These are phyloP conservation scores for Mucor lusitanicus DNA, from an alignment of 371 early-diverging fungal genomes.

Conservation along the genomic window DNA sequence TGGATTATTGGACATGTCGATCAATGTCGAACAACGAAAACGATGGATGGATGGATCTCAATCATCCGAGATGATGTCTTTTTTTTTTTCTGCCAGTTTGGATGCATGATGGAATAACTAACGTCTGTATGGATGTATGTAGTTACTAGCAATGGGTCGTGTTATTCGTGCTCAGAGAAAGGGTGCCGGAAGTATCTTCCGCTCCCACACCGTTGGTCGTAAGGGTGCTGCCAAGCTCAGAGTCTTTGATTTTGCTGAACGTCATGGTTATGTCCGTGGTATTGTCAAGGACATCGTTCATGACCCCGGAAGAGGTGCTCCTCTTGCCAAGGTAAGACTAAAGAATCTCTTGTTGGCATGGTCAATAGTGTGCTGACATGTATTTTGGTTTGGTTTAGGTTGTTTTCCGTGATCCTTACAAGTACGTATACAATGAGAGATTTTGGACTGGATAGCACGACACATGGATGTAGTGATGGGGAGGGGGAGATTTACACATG, in stretches of 20 bases:
- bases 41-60: constrained; percentile 2
- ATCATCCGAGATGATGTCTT: neutral
- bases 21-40: neutral
- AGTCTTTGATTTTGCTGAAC: no score
- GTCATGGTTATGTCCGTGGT: no score
- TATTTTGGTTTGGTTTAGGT: no score
- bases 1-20: neutral
- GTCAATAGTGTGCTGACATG: no score
- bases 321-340: constrained; percentile 97
- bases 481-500: no score
- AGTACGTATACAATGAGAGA: no score
- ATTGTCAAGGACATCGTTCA: no score
- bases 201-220: constrained; percentile 92
- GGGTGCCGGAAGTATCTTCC: constrained; percentile 98
- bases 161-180: constrained; percentile 91
- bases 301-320: no score
- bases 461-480: no score
- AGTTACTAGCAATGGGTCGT: constrained; percentile 58
- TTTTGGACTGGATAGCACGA: no score
- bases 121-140: neutral
- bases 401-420: constrained; percentile 60
- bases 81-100: neutral
- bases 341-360: no score
- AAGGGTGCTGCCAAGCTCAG: constrained; percentile 95
- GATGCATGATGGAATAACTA: neutral